Percentiles rank a stretch among this genome's conserved stretches.
Conservation (phyloP, 106 monocot species). For the Dendrobium catenatum region DNA sequence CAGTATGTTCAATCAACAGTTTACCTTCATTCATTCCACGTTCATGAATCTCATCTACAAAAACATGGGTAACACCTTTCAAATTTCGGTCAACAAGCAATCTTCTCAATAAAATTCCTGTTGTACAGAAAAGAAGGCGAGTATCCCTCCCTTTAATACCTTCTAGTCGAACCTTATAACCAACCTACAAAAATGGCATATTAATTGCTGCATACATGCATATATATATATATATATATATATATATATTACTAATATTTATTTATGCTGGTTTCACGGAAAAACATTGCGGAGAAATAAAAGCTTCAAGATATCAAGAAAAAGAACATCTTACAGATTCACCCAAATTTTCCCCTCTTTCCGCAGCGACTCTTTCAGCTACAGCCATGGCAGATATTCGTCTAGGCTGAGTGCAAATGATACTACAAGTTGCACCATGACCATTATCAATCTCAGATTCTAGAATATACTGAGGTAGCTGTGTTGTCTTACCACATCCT, state of each 20-base stretch:
- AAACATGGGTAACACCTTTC: conserved; percentile 94
- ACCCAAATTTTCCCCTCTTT: conserved; percentile 93
- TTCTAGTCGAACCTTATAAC: conserved; percentile 96
- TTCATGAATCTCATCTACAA: conserved; percentile 99
- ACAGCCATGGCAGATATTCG: conserved; percentile 97
- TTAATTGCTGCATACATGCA: neutral
- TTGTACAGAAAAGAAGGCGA: conserved; percentile 86
- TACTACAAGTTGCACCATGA: conserved; percentile 81
- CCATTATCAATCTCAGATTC: conserved; percentile 93
- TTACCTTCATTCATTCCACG: conserved; percentile 99
- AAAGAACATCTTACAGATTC: conserved; percentile 64
- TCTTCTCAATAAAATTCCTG: conserved; percentile 87
- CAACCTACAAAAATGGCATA: conserved; percentile 50
- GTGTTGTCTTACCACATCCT: conserved; percentile 98
- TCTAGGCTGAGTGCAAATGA: conserved; percentile 97
- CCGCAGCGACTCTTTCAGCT: conserved; percentile 95
- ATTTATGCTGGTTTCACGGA: neutral
- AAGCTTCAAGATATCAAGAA: neutral
- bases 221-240: neutral
- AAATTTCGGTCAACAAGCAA: conserved; percentile 81
- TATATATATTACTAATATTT: no score
- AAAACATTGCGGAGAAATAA: neutral
- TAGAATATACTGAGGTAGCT: conserved; percentile 93
- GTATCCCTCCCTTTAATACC: conserved; percentile 95
- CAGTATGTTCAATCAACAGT: neutral